Evolutionary conservation across 1,284 basidiomycete species (phyloP), one percentile per base, ranked within the genome.

Genomic region (Trametes pubescens): DNA sequence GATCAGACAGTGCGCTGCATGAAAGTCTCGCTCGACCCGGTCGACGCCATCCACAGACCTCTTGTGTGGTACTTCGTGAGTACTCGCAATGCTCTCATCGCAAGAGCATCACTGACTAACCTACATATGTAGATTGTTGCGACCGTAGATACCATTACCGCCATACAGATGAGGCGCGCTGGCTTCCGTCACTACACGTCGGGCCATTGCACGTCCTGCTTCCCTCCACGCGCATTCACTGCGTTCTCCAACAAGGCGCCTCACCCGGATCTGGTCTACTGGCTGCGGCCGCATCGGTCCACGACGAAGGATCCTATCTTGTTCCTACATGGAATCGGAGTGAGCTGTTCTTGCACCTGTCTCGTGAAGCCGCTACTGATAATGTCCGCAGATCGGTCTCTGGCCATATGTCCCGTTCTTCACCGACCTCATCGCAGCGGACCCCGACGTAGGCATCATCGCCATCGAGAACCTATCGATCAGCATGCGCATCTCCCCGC

Each of bases 311-410:
- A 78, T 11, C 86, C 87, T 0, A 75, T 90, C 13, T 71, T 90
- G 11, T 88, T 90, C 69, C 71, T 90, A 0, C 88, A 90, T 63
- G 89, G 88, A 13, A 85, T 90, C 26, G 89, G 88, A 6, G 86
- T 89, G 75, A 16, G 84, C 8, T 14, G 6, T 10, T 24, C 32
- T 79, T 9, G 40, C 61, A 9, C 21, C 26, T 16, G 24, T 48
- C 16, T 5, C 4, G 16, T 0, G 18, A 13, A 14, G 44, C 24
- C 10, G 35, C 1, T 29, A 47, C 53, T 57, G 0, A 58, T 10
- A 5, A 4, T 8, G 18, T 46, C 10, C 3, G 44, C 62, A 87
- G 87, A 88, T 90, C 59, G 89, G 88, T 22, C 74, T 89, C 43
- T 83, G 80, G 71, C 83, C 87, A 0, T 90, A 90, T 64, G 56